Conservation (phyloP, 805 yeast genomes). For the Kazachstania kunashirensis region DNA sequence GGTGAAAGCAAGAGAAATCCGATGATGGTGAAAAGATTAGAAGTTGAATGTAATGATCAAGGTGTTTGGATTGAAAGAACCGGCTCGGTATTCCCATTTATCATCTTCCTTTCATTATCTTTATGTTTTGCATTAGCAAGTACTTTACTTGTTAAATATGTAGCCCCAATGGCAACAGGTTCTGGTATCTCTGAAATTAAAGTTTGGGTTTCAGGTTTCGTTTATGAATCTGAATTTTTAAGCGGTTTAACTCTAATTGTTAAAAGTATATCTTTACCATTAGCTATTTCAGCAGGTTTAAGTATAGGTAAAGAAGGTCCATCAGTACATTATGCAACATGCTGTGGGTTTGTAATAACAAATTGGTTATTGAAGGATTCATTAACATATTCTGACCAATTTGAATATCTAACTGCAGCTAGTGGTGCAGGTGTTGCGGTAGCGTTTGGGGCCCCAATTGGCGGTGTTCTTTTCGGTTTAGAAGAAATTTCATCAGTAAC, state of each 20-base stretch:
- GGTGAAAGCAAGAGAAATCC: constrained; percentile 37
- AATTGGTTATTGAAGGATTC: constrained; percentile 37
- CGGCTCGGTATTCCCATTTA: constrained; percentile 36
- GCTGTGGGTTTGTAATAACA: constrained; percentile 81
- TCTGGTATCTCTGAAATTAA: constrained; percentile 96
- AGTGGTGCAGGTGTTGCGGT: constrained; percentile 98
- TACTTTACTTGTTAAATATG: constrained; percentile 54
- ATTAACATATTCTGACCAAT: constrained; percentile 25
- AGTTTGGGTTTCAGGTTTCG: constrained; percentile 86
- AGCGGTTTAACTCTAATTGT: constrained; percentile 62
- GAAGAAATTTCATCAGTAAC: constrained; percentile 74
- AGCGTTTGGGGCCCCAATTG: constrained; percentile 94
- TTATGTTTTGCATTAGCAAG: constrained; percentile 53
- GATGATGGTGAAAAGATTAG: constrained; percentile 23
- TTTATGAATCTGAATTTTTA: constrained; percentile 59
- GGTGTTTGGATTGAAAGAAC: constrained; percentile 62
- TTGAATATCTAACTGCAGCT: constrained; percentile 62
- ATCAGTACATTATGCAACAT: constrained; percentile 93
- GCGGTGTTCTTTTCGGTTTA: constrained; percentile 86
- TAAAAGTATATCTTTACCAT: constrained; percentile 73
- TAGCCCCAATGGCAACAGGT: constrained; percentile 91
- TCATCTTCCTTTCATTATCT: constrained; percentile 51
- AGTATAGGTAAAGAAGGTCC: constrained; percentile 98
- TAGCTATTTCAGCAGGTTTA: constrained; percentile 86
- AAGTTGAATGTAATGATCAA: constrained; percentile 39